phyloP scores from a whole-genome alignment of 1,284 basidiomycete species.

The Ustilago cynodontis region DNA sequence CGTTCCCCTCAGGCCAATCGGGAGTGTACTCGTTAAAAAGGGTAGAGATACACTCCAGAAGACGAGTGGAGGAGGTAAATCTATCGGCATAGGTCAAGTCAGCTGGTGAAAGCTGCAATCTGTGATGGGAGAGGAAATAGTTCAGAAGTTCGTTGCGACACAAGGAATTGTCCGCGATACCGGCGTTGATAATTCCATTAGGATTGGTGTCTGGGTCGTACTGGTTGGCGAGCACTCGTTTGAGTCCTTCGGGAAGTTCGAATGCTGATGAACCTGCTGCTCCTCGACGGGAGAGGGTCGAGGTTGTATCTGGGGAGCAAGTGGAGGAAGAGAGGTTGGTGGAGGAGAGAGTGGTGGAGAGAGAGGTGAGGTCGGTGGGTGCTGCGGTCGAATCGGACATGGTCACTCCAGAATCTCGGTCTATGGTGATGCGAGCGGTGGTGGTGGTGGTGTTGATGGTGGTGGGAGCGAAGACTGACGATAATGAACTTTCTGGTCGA shows the following conservation, averaged over 20 bases:
- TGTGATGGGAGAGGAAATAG: constrained; percentile 40
- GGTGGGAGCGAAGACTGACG: background rate
- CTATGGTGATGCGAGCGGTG: background rate
- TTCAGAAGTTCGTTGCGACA: constrained; percentile 52
- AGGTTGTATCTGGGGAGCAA: background rate
- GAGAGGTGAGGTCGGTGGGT: constrained; percentile 11
- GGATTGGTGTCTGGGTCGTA: constrained; percentile 55
- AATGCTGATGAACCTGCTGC: constrained; percentile 17
- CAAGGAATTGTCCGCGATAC: constrained; percentile 59
- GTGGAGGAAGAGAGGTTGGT: constrained; percentile 7
- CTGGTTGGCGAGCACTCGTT: constrained; percentile 33
- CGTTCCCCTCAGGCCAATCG: constrained; percentile 36
- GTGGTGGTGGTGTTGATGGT: background rate
- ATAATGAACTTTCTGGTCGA: background rate
- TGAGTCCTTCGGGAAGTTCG: constrained; percentile 28
- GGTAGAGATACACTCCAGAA: constrained; percentile 40
- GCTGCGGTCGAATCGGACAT: constrained; percentile 10
- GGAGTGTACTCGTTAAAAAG: constrained; percentile 47
- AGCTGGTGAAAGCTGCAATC: constrained; percentile 35
- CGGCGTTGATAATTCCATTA: constrained; percentile 56
- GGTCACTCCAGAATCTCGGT: background rate
- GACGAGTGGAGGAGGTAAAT: constrained; percentile 31
- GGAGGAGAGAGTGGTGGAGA: constrained; percentile 13
- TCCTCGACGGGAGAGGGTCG: constrained; percentile 48
- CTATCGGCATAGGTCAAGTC: constrained; percentile 61